phyloP scores from a whole-genome alignment of 768 basidiomycete genomes.

The Lactarius vividus region DNA sequence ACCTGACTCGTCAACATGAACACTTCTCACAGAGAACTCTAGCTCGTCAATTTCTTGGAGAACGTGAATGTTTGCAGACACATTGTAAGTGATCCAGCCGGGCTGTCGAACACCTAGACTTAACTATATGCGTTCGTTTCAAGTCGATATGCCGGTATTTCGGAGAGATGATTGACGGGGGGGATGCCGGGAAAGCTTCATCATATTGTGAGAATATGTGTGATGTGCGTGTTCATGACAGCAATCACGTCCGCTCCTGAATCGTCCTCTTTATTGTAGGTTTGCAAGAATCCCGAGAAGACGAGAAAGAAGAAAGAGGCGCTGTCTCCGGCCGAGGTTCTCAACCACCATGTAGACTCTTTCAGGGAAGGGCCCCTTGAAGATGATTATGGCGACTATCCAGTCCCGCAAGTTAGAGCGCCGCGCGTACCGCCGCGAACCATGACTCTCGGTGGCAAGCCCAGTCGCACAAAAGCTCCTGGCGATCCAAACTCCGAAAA shows the following conservation, averaged over 20 bases:
- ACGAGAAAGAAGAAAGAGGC: slow-evolving; percentile 46
- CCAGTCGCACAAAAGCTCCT: not conserved
- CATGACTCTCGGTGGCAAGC: not conserved
- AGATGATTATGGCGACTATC: slow-evolving; percentile 34
- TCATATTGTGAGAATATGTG: slow-evolving; percentile 75
- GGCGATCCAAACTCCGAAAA: not conserved
- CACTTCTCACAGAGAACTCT: slow-evolving; percentile 28
- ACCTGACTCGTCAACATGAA: not conserved
- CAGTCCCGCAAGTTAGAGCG: slow-evolving; percentile 10
- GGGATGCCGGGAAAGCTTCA: slow-evolving; percentile 43
- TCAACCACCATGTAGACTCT: slow-evolving; percentile 29
- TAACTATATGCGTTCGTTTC: not conserved
- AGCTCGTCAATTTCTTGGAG: slow-evolving; percentile 60
- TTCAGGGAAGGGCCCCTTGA: slow-evolving; percentile 27
- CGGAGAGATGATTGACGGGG: slow-evolving; percentile 60
- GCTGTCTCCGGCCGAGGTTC: slow-evolving; percentile 45
- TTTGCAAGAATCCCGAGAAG: slow-evolving; percentile 78
- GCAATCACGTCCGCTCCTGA: not conserved
- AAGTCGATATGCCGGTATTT: slow-evolving; percentile 80
- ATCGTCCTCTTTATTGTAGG: slow-evolving; percentile 38
- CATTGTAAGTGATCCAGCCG: slow-evolving; percentile 46
- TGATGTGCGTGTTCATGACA: slow-evolving; percentile 51
- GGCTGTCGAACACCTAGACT: not conserved
- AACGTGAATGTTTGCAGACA: slow-evolving; percentile 61
- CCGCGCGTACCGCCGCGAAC: not conserved